Evolutionary conservation across 345 rosid genomes (phyloP).

Genomic region (Populus deltoides): DNA sequence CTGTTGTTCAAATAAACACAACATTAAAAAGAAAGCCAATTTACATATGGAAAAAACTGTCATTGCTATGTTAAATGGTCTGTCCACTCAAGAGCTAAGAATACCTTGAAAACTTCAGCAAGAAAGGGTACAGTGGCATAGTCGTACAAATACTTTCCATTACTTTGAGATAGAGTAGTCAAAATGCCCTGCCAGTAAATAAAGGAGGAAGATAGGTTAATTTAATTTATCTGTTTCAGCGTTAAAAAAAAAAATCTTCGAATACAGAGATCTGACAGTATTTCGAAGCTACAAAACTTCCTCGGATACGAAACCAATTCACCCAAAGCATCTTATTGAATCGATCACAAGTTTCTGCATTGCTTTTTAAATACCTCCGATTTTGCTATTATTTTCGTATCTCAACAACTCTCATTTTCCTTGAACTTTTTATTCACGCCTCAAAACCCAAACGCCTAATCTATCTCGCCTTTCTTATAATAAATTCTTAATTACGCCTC

Average conservation of each 20-base stretch:
- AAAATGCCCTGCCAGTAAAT: slow-evolving; percentile 61
- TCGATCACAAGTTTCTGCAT: not conserved
- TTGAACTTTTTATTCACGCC: not conserved
- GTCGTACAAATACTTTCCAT: slow-evolving; percentile 81
- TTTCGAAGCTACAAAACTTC: not conserved
- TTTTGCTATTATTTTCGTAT: no score
- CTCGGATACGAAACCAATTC: not conserved
- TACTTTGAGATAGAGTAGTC: slow-evolving; percentile 85
- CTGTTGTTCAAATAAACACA: slow-evolving; percentile 31
- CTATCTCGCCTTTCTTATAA: not conserved
- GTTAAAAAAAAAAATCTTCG: not conserved
- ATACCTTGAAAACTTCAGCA: slow-evolving; percentile 88
- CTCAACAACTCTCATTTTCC: no score
- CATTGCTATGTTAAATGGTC: no score
- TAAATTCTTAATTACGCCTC: not conserved
- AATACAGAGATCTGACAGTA: no score
- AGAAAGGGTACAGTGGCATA: slow-evolving; percentile 96
- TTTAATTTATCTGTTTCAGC: not conserved
- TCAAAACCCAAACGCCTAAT: not conserved
- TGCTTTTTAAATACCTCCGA: not conserved
- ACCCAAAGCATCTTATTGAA: not conserved
- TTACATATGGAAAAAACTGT: not conserved
- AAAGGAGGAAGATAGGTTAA: not conserved
- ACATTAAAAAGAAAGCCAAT: not conserved
- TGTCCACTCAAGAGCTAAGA: not conserved